Evolutionary conservation across 2,329 filamentous ascomycete genomes (phyloP).

Genomic region (Cladosporium sp.): DNA sequence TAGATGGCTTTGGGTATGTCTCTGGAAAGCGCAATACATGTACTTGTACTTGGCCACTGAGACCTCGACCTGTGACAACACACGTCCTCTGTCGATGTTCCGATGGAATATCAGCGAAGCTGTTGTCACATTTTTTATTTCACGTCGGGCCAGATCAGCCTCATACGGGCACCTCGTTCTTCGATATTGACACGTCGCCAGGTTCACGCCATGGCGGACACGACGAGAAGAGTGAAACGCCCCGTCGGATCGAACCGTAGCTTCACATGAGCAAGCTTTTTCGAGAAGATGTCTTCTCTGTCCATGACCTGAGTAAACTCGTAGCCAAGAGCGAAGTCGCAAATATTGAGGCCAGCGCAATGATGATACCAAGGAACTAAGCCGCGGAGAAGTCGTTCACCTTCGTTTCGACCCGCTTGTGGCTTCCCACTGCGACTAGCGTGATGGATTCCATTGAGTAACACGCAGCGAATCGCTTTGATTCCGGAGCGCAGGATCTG

Average conservation of each 20-base stretch:
- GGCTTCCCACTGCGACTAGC: conserved; percentile 4
- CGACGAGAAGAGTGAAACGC: neutral
- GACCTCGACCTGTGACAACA: neutral
- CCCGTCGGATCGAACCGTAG: neutral
- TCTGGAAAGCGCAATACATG: neutral
- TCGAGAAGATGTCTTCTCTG: neutral
- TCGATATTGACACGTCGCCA: neutral
- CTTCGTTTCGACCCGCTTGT: neutral
- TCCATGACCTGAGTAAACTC: neutral
- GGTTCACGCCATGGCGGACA: neutral
- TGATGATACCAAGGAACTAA: neutral
- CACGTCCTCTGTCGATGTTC: neutral
- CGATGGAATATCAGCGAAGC: neutral
- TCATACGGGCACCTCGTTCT: neutral
- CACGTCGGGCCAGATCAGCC: neutral
- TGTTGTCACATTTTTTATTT: no score
- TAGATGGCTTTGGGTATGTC: neutral
- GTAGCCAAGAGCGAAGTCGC: neutral
- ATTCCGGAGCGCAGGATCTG: conserved; percentile 1
- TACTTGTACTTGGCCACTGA: neutral
- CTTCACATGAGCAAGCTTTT: neutral
- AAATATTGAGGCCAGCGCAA: neutral
- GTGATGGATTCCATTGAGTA: neutral
- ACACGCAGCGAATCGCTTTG: conserved; percentile 15
- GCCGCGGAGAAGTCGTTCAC: conserved; percentile 4